Conservation (phyloP, 208 protist genomes). For the Leishmania tarentolae region DNA sequence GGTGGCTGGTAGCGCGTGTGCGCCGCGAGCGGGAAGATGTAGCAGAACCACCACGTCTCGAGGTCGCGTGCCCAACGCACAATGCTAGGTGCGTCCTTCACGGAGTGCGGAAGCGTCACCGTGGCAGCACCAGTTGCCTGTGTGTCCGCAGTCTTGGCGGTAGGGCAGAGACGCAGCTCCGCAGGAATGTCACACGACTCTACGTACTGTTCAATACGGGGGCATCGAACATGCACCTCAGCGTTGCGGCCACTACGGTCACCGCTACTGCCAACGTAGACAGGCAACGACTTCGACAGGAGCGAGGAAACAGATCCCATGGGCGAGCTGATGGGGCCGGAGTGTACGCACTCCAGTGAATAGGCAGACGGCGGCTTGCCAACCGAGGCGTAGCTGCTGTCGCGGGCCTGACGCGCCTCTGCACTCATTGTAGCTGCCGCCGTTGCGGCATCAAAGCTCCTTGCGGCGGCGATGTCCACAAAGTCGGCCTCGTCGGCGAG, state of each 20-base stretch:
- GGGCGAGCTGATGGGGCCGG: neutral
- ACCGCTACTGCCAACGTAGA: neutral
- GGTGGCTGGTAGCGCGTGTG: slow-evolving; percentile 29
- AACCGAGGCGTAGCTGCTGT: no score
- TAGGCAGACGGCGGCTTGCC: neutral
- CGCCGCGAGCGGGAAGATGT: slow-evolving; percentile 35
- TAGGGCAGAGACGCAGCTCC: neutral
- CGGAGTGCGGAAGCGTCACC: neutral
- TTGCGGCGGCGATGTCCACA: slow-evolving; percentile 13
- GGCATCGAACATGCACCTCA: slow-evolving; percentile 37
- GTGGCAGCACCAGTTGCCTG: neutral
- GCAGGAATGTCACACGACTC: slow-evolving; percentile 11
- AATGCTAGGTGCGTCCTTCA: slow-evolving; percentile 6
- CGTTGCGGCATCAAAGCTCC: neutral
- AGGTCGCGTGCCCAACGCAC: slow-evolving; percentile 37
- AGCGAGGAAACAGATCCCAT: neutral
- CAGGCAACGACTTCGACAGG: no score
- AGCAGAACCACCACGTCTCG: slow-evolving; percentile 36
- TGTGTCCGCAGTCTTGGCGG: neutral
- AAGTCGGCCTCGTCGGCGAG: slow-evolving; percentile 48
- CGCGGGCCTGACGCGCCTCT: neutral
- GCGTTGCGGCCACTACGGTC: neutral
- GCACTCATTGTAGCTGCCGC: neutral
- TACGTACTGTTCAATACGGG: slow-evolving; percentile 39
- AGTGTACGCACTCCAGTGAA: neutral